Evolutionary conservation across 768 basidiomycete species (phyloP), one percentile per base, ranked within the genome.

Genomic region (Calocybe gangraenosa): DNA sequence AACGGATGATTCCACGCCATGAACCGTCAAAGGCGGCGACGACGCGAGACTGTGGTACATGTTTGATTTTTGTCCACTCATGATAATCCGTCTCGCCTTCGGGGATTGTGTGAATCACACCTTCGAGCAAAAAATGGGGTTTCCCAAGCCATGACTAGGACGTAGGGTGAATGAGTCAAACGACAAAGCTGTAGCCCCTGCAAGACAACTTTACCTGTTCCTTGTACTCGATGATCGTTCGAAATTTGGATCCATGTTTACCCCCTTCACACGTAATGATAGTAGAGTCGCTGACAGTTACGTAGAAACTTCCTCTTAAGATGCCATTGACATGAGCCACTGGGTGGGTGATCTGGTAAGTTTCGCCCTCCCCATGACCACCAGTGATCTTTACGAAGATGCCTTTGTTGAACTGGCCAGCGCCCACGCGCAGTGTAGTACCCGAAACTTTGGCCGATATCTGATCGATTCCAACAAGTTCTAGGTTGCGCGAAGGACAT

Each of bases 361-460:
- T 64, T 69, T 87, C 95, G 53, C 85, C 93, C 54, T 73, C 80
- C 35, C 81, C 92, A 43, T 64, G 75, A 10, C 81, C 91, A 19
- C 83, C 84, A 0, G 75, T 85, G 38, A 98, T 71, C 18, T 77
- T 71, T 54, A 98, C 70, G 61, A 84, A 96, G 46, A 97, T 81
- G 17, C 96, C 96, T 64, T 88, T 82, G 68, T 97, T 98, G 55
- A 73, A 79, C 28, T 79, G 68, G 0, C 96, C 96, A 0, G 96
- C 88, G 4, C 74, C 62, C 37, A 97, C 85, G 39, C 88, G 84
- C 39, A 97, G 65, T 3, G 85, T 77, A 33, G 92, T 92, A 14
- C 92, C 92, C 9, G 91, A 88, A 1, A 97, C 84, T 62, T 87
- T 90, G 13, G 94, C 96, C 1, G 84, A 75, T 52, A 99, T 93